Conservation (phyloP, 2,329 filamentous ascomycete species). For the Ceratocystis variospora region DNA sequence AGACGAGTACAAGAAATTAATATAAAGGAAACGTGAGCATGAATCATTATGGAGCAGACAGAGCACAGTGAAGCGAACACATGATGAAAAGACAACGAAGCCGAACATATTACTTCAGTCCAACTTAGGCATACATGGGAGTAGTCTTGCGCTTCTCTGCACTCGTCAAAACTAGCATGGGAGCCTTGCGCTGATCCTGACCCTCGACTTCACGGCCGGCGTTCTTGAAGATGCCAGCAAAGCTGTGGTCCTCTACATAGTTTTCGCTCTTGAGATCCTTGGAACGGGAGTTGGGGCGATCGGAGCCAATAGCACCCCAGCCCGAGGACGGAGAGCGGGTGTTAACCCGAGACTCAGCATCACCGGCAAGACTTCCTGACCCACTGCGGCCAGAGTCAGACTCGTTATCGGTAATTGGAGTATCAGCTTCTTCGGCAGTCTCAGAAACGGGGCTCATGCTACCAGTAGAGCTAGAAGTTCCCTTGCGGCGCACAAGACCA, state of each 20-base stretch:
- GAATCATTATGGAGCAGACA: constrained; percentile 18
- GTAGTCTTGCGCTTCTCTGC: constrained; percentile 70
- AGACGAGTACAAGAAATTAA: constrained; percentile 15
- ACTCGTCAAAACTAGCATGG: constrained; percentile 75
- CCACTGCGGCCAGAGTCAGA: constrained; percentile 58
- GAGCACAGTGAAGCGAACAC: neutral
- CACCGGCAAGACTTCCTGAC: constrained; percentile 68
- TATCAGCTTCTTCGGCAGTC: constrained; percentile 51
- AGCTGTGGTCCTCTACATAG: constrained; percentile 42
- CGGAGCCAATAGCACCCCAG: constrained; percentile 72
- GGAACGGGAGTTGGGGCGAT: constrained; percentile 54
- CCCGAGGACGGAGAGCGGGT: constrained; percentile 56
- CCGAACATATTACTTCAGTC: neutral
- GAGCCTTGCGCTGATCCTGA: constrained; percentile 61
- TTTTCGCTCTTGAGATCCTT: constrained; percentile 41
- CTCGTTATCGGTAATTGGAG: constrained; percentile 58
- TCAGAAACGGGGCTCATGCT: constrained; percentile 87
- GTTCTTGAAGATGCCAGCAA: constrained; percentile 53
- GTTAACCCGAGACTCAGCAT: constrained; percentile 54
- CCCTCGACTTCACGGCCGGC: constrained; percentile 38
- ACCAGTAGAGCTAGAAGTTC: constrained; percentile 55
- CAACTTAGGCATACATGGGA: constrained; percentile 16
- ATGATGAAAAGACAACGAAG: constrained; percentile 6
- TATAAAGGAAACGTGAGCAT: constrained; percentile 19
- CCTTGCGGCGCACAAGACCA: constrained; percentile 71